Base-by-base conservation (phyloP, 495 filamentous ascomycete genomes). In the Friedmanniomyces simplex region DNA sequence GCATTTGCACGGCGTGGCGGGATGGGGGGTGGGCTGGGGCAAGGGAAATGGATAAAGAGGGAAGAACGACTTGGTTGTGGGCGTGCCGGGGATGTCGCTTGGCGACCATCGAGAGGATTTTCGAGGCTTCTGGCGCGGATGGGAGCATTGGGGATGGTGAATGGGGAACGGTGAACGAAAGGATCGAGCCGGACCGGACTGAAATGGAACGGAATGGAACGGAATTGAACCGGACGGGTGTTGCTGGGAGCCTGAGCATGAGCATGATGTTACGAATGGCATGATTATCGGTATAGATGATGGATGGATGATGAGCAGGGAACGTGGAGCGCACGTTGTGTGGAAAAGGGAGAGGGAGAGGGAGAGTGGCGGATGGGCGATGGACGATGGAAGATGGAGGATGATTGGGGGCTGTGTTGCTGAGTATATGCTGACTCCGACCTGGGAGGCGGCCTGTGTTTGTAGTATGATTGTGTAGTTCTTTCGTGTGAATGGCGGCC, bases 391-490 rank as follows among this genome's bases (percentile, higher is more conserved):
- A n/a, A n/a, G n/a, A n/a, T n/a, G n/a, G n/a, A n/a, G 52, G 32
- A 21, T 11, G 41, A 25, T n/a, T 20, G 14, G 20, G 39, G 22
- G 39, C 18, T 26, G 53, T n/a, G 28, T 55, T 22, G 22, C 26
- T 39, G 21, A 45, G 45, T 18, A 13, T 22, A 28, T 37, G 25
- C 21, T 48, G 26, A 4, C 32, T 50, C 48, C 54, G 42, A 28
- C 36, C 25, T 36, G 32, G 25, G 25, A 36, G 45, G 48, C 48
- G 3, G 36, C 6, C 41, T 57, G 30, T 49, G 48, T 57, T n/a
- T 16, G 24, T 57, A 47, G 36, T 18, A 55, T 50, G 21, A 11
- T 39, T 57, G 36, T 49, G 54, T 48, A 28, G 53, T 41, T 26
- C n/a, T n/a, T 43, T 7, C 14, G 46, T 49, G 20, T 26, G 46